These are phyloP conservation scores for Dalbergia cochinchinensis DNA, from an alignment of 306 rosid genomes.

Conservation along the genomic window DNA sequence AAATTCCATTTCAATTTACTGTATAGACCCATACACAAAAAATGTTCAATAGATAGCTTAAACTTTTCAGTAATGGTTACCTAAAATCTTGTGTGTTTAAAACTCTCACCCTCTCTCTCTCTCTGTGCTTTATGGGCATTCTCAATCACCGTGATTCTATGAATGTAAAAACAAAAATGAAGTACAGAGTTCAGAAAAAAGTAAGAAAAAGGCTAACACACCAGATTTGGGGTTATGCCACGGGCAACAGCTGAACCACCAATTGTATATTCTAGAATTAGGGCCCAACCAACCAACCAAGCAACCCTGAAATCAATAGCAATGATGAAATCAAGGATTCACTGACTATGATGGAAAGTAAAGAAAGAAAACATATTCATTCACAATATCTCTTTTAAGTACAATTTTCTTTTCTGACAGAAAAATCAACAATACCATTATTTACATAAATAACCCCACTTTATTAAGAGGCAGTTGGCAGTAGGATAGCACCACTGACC, in stretches of 20 bases:
- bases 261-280: conserved; percentile 89
- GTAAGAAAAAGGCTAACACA: conserved; percentile 24
- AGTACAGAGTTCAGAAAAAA: not conserved
- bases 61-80: not conserved
- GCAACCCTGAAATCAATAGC: conserved; percentile 67
- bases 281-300: conserved; percentile 96
- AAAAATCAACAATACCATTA: not conserved
- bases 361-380: conserved; percentile 15
- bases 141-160: conserved; percentile 8
- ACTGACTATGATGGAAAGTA: conserved; percentile 9
- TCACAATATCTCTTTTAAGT: conserved; percentile 2
- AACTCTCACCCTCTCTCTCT: not conserved
- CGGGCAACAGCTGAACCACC: conserved; percentile 97
- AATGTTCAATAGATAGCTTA: conserved; percentile 6
- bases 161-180: conserved; percentile 15
- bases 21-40: conserved; percentile 5
- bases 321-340: conserved; percentile 30
- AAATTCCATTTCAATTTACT: not conserved
- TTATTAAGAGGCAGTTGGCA: conserved; percentile 14
- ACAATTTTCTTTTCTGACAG: conserved; percentile 3
- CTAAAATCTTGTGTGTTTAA: too few species aligned
- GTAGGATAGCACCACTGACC: conserved; percentile 1
- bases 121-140: not conserved
- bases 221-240: conserved; percentile 97
- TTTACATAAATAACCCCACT: not conserved